These are phyloP conservation scores for Yamagishiella unicocca DNA, from an alignment of 139 green algal genomes.

Conservation along the genomic window DNA sequence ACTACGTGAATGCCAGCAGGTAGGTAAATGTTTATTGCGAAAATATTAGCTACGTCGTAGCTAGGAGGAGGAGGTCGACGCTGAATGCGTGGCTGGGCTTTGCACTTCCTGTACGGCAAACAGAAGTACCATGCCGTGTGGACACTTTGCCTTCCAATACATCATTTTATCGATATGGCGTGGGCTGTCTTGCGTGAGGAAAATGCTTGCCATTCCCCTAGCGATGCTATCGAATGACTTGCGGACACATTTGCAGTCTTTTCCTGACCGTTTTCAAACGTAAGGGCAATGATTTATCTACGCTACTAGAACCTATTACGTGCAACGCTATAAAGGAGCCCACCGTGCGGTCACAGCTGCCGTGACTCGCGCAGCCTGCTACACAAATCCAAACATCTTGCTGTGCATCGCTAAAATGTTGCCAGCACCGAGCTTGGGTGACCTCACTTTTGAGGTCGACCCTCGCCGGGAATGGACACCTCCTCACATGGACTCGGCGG, in stretches of 20 bases:
- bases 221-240: constrained; percentile 2
- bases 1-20: no score
- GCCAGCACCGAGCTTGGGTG: not conserved
- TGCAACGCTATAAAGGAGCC: not conserved
- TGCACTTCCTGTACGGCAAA: not conserved
- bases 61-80: not conserved
- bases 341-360: no score
- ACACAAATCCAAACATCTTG: not conserved
- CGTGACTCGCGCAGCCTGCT: not conserved
- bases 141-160: no score
- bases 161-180: not conserved
- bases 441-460: constrained; percentile 6
- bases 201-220: not conserved
- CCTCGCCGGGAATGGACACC: constrained; percentile 7
- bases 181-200: not conserved
- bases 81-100: not conserved
- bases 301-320: not conserved
- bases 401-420: not conserved
- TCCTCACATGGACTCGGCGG: not conserved
- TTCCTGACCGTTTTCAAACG: no score
- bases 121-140: no score
- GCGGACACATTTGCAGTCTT: no score
- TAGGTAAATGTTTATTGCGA: no score
- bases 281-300: not conserved
- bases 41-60: not conserved